These are phyloP conservation scores for Aspergillus baeticus DNA, from an alignment of 495 filamentous ascomycete genomes.

Conservation along the genomic window DNA sequence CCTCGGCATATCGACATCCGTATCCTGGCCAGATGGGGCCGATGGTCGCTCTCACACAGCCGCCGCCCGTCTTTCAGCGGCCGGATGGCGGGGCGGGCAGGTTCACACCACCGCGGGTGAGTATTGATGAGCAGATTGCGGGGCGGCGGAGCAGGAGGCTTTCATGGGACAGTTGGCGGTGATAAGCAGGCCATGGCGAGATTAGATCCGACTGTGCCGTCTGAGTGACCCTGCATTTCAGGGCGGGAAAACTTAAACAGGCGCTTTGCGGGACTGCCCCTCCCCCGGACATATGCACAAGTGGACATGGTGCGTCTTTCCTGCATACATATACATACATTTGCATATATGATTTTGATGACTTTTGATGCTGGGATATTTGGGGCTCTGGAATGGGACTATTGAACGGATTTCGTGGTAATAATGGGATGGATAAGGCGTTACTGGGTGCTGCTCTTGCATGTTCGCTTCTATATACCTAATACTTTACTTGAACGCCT, in stretches of 20 bases:
- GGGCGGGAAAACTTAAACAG: too few species aligned
- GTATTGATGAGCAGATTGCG: constrained; percentile 16
- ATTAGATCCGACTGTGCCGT: too few species aligned
- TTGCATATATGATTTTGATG: background rate
- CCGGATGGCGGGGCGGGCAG: constrained; percentile 9
- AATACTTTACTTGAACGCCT: background rate
- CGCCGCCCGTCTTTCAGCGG: constrained; percentile 23
- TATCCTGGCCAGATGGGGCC: constrained; percentile 14
- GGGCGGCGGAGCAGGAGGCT: constrained; percentile 12
- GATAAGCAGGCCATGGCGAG: background rate
- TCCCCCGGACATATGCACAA: too few species aligned
- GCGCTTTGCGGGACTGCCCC: too few species aligned
- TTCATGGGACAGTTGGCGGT: constrained; percentile 31
- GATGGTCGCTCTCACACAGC: constrained; percentile 22
- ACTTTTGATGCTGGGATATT: background rate
- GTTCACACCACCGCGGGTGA: constrained; percentile 5
- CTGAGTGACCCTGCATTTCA: too few species aligned
- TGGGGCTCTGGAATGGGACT: too few species aligned
- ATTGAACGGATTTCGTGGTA: too few species aligned
- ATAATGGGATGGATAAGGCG: too few species aligned
- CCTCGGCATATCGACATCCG: constrained; percentile 22
- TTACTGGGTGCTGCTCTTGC: too few species aligned
- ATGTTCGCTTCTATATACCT: too few species aligned
- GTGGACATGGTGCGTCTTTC: too few species aligned
- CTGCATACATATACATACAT: too few species aligned